Conservation (phyloP, 108 stramenopile genomes). For the Hondaea fermentalgiana region DNA sequence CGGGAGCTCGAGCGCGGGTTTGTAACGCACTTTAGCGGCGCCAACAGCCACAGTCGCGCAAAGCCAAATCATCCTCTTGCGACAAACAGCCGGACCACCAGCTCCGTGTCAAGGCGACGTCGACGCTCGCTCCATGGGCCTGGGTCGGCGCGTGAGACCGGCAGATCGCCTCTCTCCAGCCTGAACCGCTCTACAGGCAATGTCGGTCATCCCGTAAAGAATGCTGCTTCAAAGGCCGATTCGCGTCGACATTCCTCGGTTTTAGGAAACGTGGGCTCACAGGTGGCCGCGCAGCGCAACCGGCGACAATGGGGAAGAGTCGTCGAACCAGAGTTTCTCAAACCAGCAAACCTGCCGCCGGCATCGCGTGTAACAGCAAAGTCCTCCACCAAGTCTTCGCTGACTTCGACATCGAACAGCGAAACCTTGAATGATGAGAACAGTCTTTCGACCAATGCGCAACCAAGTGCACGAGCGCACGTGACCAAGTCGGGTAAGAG, state of each 20-base stretch:
- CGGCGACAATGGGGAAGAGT: not conserved
- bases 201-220: not conserved
- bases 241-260: not conserved
- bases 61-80: not conserved
- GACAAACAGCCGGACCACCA: not conserved
- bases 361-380: not conserved
- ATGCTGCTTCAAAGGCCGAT: not conserved
- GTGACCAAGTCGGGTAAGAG: too few relatives aligned
- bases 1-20: not conserved
- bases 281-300: not conserved
- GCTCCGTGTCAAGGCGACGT: not conserved
- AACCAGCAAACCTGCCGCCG: not conserved
- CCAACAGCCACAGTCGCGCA: not conserved
- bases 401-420: not conserved
- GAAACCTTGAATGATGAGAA: not conserved
- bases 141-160: not conserved
- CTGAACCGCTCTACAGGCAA: not conserved
- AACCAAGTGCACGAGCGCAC: too few relatives aligned
- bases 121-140: not conserved
- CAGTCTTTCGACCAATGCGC: too few relatives aligned
- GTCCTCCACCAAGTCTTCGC: too few relatives aligned
- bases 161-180: not conserved
- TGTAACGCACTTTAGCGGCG: constrained; percentile 14
- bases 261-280: not conserved
- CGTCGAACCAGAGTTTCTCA: not conserved